These are phyloP conservation scores for Coelastrella sp. DNA, from an alignment of 139 green algal genomes.

Conservation along the genomic window DNA sequence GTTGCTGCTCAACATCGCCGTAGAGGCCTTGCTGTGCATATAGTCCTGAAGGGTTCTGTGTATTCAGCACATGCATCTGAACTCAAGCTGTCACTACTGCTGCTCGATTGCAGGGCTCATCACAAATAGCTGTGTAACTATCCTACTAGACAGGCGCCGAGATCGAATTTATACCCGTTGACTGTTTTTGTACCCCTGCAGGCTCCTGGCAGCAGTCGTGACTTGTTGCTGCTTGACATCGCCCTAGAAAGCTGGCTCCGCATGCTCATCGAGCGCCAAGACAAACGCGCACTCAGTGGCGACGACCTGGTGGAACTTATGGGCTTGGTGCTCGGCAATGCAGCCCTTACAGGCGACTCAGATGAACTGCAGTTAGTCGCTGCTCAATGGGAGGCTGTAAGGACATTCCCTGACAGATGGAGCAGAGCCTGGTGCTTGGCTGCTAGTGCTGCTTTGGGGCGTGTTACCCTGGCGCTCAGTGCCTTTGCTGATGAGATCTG, in stretches of 20 bases:
- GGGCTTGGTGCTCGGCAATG: conserved; percentile 76
- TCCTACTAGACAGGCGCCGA: not conserved
- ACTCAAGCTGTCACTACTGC: too few relatives aligned
- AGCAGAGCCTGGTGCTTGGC: conserved; percentile 70
- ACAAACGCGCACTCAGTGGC: conserved; percentile 51
- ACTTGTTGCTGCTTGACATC: conserved; percentile 94
- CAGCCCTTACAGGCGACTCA: conserved; percentile 64
- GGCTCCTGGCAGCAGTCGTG: conserved; percentile 69
- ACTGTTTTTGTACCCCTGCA: not conserved
- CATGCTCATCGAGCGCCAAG: conserved; percentile 77
- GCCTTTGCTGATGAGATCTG: conserved; percentile 79
- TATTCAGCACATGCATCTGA: too few relatives aligned
- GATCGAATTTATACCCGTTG: too few relatives aligned
- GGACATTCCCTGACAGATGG: conserved; percentile 58
- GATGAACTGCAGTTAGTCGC: conserved; percentile 67
- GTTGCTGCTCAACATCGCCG: conserved; percentile 61
- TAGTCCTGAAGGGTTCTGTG: too few relatives aligned
- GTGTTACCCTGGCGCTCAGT: conserved; percentile 73
- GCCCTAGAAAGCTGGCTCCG: conserved; percentile 91
- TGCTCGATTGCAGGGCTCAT: too few relatives aligned
- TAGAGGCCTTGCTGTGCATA: not conserved
- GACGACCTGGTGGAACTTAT: conserved; percentile 79
- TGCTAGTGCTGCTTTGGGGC: conserved; percentile 78
- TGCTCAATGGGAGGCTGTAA: conserved; percentile 53
- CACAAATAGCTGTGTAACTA: too few relatives aligned